Percentiles rank a stretch among this genome's conserved stretches.
phyloP scores from a whole-genome alignment of 306 rosid genomes.

The Alnus glutinosa region DNA sequence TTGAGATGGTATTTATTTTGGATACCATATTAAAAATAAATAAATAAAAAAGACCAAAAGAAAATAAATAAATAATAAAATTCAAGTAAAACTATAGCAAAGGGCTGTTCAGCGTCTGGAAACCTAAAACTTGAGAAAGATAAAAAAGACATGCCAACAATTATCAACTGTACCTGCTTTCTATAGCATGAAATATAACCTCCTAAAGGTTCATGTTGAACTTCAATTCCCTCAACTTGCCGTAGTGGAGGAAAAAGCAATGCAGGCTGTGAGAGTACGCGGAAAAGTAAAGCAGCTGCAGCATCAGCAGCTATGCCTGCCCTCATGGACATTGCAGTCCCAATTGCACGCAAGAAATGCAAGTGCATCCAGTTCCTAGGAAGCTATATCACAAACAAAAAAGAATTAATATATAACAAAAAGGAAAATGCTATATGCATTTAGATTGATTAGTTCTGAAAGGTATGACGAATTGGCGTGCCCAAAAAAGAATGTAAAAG shows the following conservation, averaged over 20 bases:
- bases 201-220: slow-evolving; percentile 78
- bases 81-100: not conserved
- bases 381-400: slow-evolving; percentile 58
- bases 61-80: not conserved
- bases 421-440: not conserved
- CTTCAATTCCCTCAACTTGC: slow-evolving; percentile 92
- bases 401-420: slow-evolving; percentile 2
- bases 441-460: not conserved
- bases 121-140: not conserved
- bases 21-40: not conserved
- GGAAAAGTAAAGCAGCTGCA: slow-evolving; percentile 97
- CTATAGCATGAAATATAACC: slow-evolving; percentile 76
- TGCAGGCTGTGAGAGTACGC: slow-evolving; percentile 94
- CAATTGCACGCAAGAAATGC: slow-evolving; percentile 98
- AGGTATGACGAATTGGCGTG: no score
- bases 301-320: slow-evolving; percentile 98
- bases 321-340: slow-evolving; percentile 99
- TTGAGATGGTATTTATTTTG: slow-evolving; percentile 18
- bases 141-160: not conserved
- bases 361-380: slow-evolving; percentile 99
- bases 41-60: not conserved
- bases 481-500: not conserved
- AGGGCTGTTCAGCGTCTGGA: slow-evolving; percentile 7
- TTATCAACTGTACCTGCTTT: slow-evolving; percentile 65
- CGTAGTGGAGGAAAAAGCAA: slow-evolving; percentile 90